A percentile compares a stretch with the other conserved stretches of the same genome.
Conservation (phyloP, 2,329 filamentous ascomycete species). For the Diaporthe capsici region DNA sequence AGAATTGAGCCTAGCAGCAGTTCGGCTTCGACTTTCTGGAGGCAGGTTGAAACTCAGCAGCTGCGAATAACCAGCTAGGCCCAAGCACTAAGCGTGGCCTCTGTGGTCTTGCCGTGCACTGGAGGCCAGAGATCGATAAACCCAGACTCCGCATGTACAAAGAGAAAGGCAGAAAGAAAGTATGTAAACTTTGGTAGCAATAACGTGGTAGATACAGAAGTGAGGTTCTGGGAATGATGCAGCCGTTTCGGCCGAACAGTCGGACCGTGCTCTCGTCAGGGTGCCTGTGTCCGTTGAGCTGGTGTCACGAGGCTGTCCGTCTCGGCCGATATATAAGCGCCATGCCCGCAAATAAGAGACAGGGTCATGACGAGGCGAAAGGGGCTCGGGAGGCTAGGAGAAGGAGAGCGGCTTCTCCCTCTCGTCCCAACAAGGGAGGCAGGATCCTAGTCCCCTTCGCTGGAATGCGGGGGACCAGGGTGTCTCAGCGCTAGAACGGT, state of each 20-base stretch:
- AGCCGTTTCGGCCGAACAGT: slow-evolving; percentile 15
- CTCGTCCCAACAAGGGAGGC: background rate
- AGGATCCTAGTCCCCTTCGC: background rate
- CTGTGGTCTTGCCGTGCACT: background rate
- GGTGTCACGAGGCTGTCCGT: slow-evolving; percentile 1
- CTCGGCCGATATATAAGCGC: slow-evolving; percentile 19
- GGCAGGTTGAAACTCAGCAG: background rate
- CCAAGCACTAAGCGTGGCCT: background rate
- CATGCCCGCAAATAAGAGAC: background rate
- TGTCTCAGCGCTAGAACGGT: slow-evolving; percentile 31
- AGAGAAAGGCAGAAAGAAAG: too few species aligned
- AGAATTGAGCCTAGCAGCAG: background rate
- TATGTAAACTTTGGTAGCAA: background rate
- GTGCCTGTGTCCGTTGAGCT: slow-evolving; percentile 23
- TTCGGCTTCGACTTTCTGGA: slow-evolving; percentile 6
- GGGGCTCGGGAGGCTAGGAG: background rate
- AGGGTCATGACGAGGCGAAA: slow-evolving; percentile 11
- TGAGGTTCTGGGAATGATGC: background rate
- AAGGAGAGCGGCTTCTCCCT: background rate
- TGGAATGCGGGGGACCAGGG: slow-evolving; percentile 31
- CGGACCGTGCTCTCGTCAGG: slow-evolving; percentile 13
- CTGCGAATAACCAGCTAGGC: background rate
- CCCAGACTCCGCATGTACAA: too few species aligned
- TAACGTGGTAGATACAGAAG: background rate
- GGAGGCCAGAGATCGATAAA: background rate